A percentile compares a stretch with the other conserved stretches of the same genome.
These are phyloP conservation scores for Verticillium tricorpus DNA, from an alignment of 2,329 filamentous ascomycete genomes.

Conservation along the genomic window DNA sequence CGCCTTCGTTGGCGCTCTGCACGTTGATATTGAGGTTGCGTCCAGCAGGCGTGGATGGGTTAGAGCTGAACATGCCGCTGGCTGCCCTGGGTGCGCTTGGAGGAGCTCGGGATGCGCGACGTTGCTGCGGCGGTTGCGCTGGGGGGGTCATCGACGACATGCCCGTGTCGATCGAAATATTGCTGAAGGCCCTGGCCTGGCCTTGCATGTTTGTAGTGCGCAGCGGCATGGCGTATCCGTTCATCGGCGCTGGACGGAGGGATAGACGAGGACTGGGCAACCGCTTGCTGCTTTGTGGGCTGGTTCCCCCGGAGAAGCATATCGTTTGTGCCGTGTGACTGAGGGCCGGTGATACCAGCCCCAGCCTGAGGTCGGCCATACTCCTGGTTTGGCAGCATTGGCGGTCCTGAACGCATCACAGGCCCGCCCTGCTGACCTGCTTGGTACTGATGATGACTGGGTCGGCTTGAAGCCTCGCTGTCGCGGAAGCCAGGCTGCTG, in stretches of 20 bases:
- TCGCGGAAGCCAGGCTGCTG: not conserved
- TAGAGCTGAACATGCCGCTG: conserved; percentile 3
- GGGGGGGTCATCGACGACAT: not conserved
- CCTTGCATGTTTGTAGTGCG: not conserved
- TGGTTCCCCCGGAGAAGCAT: not conserved
- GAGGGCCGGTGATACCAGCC: not conserved
- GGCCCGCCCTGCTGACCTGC: not conserved
- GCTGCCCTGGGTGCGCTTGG: not conserved
- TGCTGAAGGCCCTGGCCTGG: not conserved
- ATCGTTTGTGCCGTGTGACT: not conserved
- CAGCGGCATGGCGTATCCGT: not conserved
- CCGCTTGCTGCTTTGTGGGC: not conserved
- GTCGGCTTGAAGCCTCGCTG: not conserved
- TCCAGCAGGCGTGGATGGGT: conserved; percentile 1
- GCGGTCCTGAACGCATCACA: not conserved
- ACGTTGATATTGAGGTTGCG: conserved; percentile 12
- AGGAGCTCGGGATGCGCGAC: not conserved
- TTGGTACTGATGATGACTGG: not conserved
- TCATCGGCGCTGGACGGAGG: not conserved
- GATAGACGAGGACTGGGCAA: not conserved
- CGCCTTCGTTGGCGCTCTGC: conserved; percentile 14
- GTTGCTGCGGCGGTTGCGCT: not conserved
- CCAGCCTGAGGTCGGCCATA: not conserved
- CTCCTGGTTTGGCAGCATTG: not conserved
- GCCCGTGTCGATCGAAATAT: not conserved